Conservation (phyloP, 2,329 filamentous ascomycete genomes). For the Cryphonectria japonica region DNA sequence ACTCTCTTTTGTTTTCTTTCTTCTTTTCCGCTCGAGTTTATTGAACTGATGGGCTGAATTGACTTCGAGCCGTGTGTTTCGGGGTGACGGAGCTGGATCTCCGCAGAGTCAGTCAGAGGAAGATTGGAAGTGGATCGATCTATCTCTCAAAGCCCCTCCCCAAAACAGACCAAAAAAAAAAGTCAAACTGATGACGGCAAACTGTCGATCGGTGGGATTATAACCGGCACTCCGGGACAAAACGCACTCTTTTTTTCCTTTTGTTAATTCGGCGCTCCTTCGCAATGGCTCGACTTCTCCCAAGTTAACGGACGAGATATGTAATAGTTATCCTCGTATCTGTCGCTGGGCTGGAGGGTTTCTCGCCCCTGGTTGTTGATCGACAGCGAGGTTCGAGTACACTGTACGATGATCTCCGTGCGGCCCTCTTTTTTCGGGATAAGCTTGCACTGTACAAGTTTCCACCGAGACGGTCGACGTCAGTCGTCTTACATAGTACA, state of each 20-base stretch:
- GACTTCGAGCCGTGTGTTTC: neutral
- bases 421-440: constrained; percentile 2
- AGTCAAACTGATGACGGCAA: constrained; percentile 1
- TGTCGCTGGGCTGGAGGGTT: neutral
- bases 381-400: neutral
- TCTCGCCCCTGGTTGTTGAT: neutral
- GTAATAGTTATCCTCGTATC: neutral
- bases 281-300: neutral
- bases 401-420: neutral
- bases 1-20: neutral
- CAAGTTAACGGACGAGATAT: neutral
- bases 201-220: neutral
- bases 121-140: constrained; percentile 6
- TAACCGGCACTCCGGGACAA: neutral
- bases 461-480: constrained; percentile 1
- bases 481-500: neutral
- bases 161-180: neutral
- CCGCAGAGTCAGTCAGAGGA: neutral
- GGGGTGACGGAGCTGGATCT: neutral
- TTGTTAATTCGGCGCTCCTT: neutral
- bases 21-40: neutral
- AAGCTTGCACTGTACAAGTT: neutral
- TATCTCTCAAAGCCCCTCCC: neutral
- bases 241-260: neutral
- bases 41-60: neutral